Evolutionary conservation across 805 yeast genomes (phyloP).

Genomic region (Kurtzmaniella fragi): DNA sequence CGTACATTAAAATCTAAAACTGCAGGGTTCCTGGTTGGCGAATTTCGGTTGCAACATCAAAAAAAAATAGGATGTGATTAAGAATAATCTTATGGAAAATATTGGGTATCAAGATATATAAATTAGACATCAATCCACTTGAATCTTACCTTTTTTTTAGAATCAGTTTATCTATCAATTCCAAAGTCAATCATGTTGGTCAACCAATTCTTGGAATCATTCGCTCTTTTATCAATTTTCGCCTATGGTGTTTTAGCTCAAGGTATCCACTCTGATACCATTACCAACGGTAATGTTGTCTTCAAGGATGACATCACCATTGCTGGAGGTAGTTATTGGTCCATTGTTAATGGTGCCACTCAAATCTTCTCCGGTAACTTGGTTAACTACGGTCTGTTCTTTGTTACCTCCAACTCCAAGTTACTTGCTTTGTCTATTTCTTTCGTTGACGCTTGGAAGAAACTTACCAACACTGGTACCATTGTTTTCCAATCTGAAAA

Average conservation of each 20-base stretch:
- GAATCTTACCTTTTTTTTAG: too few relatives aligned
- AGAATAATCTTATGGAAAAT: too few relatives aligned
- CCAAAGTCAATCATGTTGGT: too few relatives aligned
- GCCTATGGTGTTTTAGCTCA: background rate
- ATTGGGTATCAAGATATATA: too few relatives aligned
- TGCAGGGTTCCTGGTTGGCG: too few relatives aligned
- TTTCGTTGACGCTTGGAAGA: slow-evolving; percentile 10
- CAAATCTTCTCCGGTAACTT: slow-evolving; percentile 17
- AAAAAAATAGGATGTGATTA: too few relatives aligned
- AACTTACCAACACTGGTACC: slow-evolving; percentile 12
- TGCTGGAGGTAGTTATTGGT: slow-evolving; percentile 17
- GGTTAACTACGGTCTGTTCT: slow-evolving; percentile 18
- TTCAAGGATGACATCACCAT: slow-evolving; percentile 7
- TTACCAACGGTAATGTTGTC: background rate
- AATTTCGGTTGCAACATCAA: too few relatives aligned
- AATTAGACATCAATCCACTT: too few relatives aligned
- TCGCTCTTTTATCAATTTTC: too few relatives aligned
- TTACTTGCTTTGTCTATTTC: slow-evolving; percentile 12
- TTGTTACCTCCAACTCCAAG: slow-evolving; percentile 12
- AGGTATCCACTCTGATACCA: background rate
- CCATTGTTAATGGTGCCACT: slow-evolving; percentile 19
- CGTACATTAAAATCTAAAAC: too few relatives aligned
- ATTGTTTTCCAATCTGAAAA: slow-evolving; percentile 17
- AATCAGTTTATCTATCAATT: too few relatives aligned
- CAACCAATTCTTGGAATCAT: too few relatives aligned